These are phyloP conservation scores for Linanthus parryae DNA, from an alignment of 148 eudicot species.

Conservation along the genomic window DNA sequence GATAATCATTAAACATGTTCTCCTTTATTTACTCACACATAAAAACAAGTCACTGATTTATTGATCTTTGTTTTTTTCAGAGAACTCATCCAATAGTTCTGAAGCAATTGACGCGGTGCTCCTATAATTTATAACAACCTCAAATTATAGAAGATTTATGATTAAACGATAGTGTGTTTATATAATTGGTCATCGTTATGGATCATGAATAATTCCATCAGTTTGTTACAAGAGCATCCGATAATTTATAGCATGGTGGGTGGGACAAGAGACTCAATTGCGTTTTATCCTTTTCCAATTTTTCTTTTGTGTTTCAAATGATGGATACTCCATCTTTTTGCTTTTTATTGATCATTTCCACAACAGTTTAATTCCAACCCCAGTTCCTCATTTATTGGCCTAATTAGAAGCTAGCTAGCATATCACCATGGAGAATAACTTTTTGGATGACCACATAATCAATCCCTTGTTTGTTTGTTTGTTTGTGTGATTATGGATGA, in stretches of 20 bases:
- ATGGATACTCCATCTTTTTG: conserved; percentile 5
- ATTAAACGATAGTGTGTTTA: too few relatives aligned
- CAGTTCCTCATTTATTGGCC: conserved; percentile 3
- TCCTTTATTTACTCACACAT: conserved; percentile 18
- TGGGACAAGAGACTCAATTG: conserved; percentile 18
- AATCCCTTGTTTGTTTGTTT: too few relatives aligned
- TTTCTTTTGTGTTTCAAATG: conserved; percentile 7
- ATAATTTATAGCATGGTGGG: too few relatives aligned
- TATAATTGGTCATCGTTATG: too few relatives aligned
- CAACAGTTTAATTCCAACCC: not conserved
- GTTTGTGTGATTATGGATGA: conserved; percentile 15
- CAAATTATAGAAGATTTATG: too few relatives aligned
- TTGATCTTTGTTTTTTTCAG: too few relatives aligned
- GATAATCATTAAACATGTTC: conserved; percentile 11
- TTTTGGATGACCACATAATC: not conserved
- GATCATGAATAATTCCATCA: too few relatives aligned
- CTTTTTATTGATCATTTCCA: not conserved
- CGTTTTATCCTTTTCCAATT: conserved; percentile 14
- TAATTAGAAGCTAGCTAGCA: conserved; percentile 2
- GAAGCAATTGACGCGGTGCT: too few relatives aligned
- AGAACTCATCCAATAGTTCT: too few relatives aligned
- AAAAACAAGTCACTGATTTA: conserved; percentile 16
- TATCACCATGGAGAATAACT: conserved; percentile 1
- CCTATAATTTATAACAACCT: too few relatives aligned
- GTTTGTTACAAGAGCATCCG: too few relatives aligned